Evolutionary conservation across 2,329 filamentous ascomycete species (phyloP).

Genomic region (Corinectria fuckeliana): DNA sequence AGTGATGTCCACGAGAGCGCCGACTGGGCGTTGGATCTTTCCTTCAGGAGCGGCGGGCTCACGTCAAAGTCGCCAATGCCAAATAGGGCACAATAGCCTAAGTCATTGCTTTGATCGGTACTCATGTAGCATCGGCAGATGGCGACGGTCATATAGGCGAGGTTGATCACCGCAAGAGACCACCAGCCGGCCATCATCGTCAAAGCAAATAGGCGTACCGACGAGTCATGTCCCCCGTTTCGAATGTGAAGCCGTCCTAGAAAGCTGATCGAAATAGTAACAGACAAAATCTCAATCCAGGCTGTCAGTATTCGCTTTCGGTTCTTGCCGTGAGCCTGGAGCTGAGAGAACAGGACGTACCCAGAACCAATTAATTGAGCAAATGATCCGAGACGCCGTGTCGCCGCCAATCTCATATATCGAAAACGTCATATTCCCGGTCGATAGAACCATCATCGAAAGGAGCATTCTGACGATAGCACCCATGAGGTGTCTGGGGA

Average conservation of each 20-base stretch:
- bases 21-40: background rate
- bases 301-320: background rate
- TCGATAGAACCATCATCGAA: conserved; percentile 18
- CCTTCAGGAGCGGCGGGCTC: background rate
- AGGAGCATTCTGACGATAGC: background rate
- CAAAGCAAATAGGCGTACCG: conserved; percentile 8
- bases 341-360: conserved; percentile 2
- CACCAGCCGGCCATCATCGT: background rate
- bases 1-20: background rate
- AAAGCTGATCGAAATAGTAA: background rate
- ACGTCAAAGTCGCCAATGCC: background rate
- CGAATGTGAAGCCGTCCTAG: background rate
- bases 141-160: background rate
- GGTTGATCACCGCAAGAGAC: background rate
- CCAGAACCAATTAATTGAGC: conserved; percentile 5
- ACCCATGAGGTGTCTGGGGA: conserved; percentile 16
- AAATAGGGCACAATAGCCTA: background rate
- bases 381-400: background rate
- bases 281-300: conserved; percentile 1
- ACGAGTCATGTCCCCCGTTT: background rate
- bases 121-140: conserved; percentile 3
- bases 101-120: background rate
- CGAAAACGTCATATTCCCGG: conserved; percentile 16
- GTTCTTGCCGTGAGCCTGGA: background rate
- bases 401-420: conserved; percentile 10